Base-by-base conservation (phyloP, 2,329 filamentous ascomycete species). In the Ophiostoma angusticollis region DNA sequence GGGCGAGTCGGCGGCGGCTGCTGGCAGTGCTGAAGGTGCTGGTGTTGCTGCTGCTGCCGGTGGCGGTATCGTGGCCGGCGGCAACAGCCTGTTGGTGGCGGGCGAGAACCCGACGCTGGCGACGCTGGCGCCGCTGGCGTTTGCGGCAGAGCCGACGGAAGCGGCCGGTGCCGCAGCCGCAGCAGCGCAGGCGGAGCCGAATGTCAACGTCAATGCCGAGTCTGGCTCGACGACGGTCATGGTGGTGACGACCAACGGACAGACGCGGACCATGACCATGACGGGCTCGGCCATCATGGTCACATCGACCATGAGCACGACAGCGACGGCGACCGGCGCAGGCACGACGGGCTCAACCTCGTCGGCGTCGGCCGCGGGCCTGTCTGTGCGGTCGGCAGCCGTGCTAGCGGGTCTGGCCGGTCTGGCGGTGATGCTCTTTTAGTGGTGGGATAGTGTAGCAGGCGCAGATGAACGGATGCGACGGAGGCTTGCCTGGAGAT, bases 181-280 rank as follows among this genome's bases (percentile, higher is more conserved):
- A 8, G 18, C 7, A 5, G 11, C 28, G 19, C n/a, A 16, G 2
- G 30, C 18, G 6, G 35, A 30, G 35, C 30, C 27, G 5, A 27
- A 25, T n/a, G 24, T 19, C 1, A 17, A 22, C 6, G 9, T 14
- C 9, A 18, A 9, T 19, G 38, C 16, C n/a, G 42, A 43, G 35
- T 39, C 41, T 30, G 40, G 40, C 12, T 28, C 34, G 25, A 46
- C 44, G 11, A 41, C 39, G 35, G 41, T 44, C n/a, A 41, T 40
- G 35, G 41, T 44, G 9, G 41, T 43, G 37, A 46, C 45, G 12
- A 46, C 42, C 36, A 28, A 42, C 41, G 42, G 44, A 22, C 24
- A 29, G 31, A 44, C 40, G 9, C 31, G 41, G n/a, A 46, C 43
- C 2, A 37, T 39, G 40, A 44, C 41, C 1, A 40, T 40, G 41